Conservation (phyloP, 2,329 filamentous ascomycete species). For the Fulvia fulva region DNA sequence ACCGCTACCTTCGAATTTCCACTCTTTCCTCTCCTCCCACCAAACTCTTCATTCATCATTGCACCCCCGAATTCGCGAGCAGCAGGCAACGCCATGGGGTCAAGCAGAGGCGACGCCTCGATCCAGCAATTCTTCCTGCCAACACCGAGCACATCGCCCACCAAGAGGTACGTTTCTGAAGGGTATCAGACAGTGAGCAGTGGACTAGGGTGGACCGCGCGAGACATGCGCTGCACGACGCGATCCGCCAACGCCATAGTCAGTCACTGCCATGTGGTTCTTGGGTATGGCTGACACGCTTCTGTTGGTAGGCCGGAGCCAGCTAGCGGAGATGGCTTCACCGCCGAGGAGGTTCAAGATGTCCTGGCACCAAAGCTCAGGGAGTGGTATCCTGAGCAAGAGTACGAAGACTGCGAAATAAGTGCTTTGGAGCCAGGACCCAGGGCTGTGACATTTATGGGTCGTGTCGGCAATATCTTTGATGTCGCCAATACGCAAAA, state of each 20-base stretch:
- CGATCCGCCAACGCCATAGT: too few relatives aligned
- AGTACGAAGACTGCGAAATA: constrained; percentile 47
- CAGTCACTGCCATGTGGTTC: too few relatives aligned
- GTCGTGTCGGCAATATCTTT: constrained; percentile 55
- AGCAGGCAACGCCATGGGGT: constrained; percentile 8
- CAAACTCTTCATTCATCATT: neutral
- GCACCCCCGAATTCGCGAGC: neutral
- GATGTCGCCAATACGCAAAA: constrained; percentile 42
- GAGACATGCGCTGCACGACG: too few relatives aligned
- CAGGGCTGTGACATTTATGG: constrained; percentile 49
- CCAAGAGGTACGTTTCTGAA: too few relatives aligned
- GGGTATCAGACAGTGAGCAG: too few relatives aligned
- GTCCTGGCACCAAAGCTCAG: constrained; percentile 20
- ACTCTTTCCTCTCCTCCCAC: neutral
- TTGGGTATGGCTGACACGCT: too few relatives aligned
- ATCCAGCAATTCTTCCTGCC: constrained; percentile 42
- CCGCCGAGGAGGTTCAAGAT: constrained; percentile 40
- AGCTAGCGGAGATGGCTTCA: constrained; percentile 51
- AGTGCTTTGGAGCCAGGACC: constrained; percentile 49
- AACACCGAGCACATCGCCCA: constrained; percentile 24
- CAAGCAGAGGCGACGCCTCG: constrained; percentile 28
- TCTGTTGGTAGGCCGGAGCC: too few relatives aligned
- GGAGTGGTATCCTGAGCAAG: constrained; percentile 45
- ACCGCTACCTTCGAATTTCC: neutral
- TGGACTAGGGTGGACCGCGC: too few relatives aligned